Percentiles rank a stretch among this genome's conserved stretches.
phyloP scores from a whole-genome alignment of 2,329 filamentous ascomycete genomes.

The Thielaviopsis musarum region DNA sequence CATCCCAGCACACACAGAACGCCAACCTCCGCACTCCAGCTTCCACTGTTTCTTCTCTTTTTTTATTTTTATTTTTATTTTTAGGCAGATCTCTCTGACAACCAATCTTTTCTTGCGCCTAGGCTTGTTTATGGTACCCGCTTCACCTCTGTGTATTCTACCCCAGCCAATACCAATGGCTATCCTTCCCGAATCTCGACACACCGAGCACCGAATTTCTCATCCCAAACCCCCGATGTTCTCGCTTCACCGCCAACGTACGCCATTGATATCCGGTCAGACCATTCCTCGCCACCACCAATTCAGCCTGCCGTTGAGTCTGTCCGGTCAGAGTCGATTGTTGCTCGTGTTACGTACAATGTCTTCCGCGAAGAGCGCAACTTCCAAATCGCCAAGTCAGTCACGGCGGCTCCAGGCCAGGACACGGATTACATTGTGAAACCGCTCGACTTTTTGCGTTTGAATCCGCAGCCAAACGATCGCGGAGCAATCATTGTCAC shows the following conservation, averaged over 20 bases:
- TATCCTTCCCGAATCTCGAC: constrained; percentile 26
- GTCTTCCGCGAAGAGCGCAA: constrained; percentile 71
- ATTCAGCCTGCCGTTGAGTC: constrained; percentile 18
- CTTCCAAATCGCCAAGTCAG: constrained; percentile 62
- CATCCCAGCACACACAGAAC: constrained; percentile 6
- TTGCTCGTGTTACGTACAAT: constrained; percentile 72
- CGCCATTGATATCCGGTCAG: constrained; percentile 24
- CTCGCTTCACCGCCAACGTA: constrained; percentile 12
- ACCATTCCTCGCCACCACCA: constrained; percentile 22
- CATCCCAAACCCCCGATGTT: constrained; percentile 14
- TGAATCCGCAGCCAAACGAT: constrained; percentile 52
- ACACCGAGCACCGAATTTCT: constrained; percentile 14
- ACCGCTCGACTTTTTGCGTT: constrained; percentile 61
- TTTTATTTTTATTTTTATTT: neutral
- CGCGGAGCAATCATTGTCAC: constrained; percentile 56
- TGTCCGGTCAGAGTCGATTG: constrained; percentile 43
- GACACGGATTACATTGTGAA: constrained; percentile 60
- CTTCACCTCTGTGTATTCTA: constrained; percentile 33
- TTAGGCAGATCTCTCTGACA: neutral
- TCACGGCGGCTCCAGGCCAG: constrained; percentile 56
- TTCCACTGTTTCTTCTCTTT: neutral
- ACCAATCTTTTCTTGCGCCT: neutral
- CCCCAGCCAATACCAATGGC: constrained; percentile 29
- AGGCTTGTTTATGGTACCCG: constrained; percentile 53
- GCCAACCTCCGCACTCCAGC: neutral